Percentiles rank a stretch among this genome's conserved stretches.
phyloP scores from a whole-genome alignment of 83 land plant genomes.

The Picea abies region DNA sequence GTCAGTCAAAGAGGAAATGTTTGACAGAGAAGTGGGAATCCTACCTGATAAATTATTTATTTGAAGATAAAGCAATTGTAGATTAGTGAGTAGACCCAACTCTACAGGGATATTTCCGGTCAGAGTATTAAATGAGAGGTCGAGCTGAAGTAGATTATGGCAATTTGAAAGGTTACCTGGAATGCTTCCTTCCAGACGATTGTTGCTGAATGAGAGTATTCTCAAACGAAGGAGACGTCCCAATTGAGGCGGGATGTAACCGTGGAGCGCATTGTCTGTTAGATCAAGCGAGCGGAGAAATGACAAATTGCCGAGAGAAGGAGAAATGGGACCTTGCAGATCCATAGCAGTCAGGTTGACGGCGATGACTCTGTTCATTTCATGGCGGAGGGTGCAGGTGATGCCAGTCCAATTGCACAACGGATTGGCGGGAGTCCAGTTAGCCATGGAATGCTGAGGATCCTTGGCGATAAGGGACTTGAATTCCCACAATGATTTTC shows the following conservation, averaged over 20 bases:
- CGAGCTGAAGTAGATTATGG: constrained; percentile 19
- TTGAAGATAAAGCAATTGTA: too few relatives aligned
- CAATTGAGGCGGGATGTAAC: neutral
- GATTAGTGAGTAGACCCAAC: constrained; percentile 20
- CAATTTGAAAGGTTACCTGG: constrained; percentile 26
- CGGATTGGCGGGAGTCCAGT: too few relatives aligned
- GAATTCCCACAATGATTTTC: too few relatives aligned
- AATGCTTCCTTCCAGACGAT: neutral
- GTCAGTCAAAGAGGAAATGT: neutral
- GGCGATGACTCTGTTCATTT: too few relatives aligned
- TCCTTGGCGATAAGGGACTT: too few relatives aligned
- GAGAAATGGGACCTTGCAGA: too few relatives aligned
- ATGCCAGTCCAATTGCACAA: too few relatives aligned
- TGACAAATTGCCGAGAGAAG: constrained; percentile 14
- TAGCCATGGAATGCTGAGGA: too few relatives aligned
- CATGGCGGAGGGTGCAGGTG: too few relatives aligned
- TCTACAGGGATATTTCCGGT: constrained; percentile 44
- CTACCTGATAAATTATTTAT: too few relatives aligned
- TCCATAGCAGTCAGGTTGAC: too few relatives aligned
- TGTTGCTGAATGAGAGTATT: neutral
- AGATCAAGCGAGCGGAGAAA: constrained; percentile 32
- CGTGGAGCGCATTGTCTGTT: neutral
- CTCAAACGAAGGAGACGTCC: neutral
- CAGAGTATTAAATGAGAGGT: constrained; percentile 41
- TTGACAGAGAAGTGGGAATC: too few relatives aligned